Percentiles rank a stretch among this genome's conserved stretches.
phyloP scores from a whole-genome alignment of 495 filamentous ascomycete genomes.

The Penicillium taxi region DNA sequence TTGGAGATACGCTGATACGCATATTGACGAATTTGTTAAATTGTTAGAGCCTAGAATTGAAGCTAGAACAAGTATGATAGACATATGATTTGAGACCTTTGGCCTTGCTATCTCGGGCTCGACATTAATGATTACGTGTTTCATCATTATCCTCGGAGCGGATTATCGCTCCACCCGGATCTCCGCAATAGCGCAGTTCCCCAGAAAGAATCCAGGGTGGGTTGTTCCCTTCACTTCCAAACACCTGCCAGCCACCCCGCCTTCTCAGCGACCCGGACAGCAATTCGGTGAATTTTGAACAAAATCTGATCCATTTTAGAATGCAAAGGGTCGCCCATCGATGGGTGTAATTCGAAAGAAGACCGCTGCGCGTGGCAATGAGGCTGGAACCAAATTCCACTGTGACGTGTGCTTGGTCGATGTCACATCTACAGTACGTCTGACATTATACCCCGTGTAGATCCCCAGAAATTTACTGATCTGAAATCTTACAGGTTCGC shows the following conservation, averaged over 20 bases:
- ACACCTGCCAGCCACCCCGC: slow-evolving; percentile 10
- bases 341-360: slow-evolving; percentile 99
- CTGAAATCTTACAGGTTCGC: no score
- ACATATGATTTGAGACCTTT: no score
- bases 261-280: slow-evolving; percentile 30
- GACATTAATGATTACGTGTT: no score
- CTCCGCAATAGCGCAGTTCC: no score
- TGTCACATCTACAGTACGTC: slow-evolving; percentile 83
- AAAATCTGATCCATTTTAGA: slow-evolving; percentile 30
- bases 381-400: slow-evolving; percentile 88
- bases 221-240: slow-evolving; percentile 8
- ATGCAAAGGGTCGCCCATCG: slow-evolving; percentile 33
- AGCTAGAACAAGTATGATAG: no score
- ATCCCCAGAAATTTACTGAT: neutral
- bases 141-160: no score
- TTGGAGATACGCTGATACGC: neutral
- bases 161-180: no score
- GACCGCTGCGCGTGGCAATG: slow-evolving; percentile 76
- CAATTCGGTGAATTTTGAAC: slow-evolving; percentile 25
- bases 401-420: slow-evolving; percentile 95
- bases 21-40: no score
- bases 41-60: no score
- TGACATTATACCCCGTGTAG: neutral
- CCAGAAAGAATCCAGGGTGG: no score
- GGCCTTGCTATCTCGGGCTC: neutral